phyloP scores from a whole-genome alignment of 345 rosid genomes.

The Abelmoschus esculentus region DNA sequence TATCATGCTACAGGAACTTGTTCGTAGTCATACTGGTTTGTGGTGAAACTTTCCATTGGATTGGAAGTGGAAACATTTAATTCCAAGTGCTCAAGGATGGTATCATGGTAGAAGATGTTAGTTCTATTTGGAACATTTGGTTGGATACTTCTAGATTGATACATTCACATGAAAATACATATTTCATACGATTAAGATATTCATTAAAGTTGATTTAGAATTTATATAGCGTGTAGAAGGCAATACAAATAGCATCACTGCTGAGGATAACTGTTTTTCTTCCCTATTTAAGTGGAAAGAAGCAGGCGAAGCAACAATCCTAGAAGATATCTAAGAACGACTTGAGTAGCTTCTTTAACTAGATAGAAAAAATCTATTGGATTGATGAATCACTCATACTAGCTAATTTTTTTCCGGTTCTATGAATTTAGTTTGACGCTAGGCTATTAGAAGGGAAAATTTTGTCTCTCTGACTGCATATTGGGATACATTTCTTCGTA shows the following conservation, averaged over 20 bases:
- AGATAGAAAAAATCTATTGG: neutral
- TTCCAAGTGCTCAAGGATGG: constrained; percentile 4
- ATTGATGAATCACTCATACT: neutral
- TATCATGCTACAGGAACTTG: neutral
- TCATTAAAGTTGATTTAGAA: neutral
- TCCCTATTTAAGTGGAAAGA: neutral
- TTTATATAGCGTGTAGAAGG: neutral
- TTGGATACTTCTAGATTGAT: constrained; percentile 4
- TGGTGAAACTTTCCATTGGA: neutral
- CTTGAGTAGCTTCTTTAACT: neutral
- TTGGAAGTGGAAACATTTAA: neutral
- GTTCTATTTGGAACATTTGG: neutral
- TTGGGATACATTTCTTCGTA: neutral
- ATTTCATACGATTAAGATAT: constrained; percentile 3
- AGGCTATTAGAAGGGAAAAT: neutral
- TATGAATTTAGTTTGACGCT: neutral
- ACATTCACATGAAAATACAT: neutral
- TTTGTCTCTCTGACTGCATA: neutral
- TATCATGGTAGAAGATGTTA: neutral
- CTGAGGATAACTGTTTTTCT: neutral
- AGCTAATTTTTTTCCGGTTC: neutral
- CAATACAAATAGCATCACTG: neutral
- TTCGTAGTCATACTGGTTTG: neutral
- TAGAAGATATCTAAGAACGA: constrained; percentile 1
- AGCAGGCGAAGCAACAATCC: neutral